Base-by-base conservation (phyloP, 768 basidiomycete species). In the Lactarius trivialis region DNA sequence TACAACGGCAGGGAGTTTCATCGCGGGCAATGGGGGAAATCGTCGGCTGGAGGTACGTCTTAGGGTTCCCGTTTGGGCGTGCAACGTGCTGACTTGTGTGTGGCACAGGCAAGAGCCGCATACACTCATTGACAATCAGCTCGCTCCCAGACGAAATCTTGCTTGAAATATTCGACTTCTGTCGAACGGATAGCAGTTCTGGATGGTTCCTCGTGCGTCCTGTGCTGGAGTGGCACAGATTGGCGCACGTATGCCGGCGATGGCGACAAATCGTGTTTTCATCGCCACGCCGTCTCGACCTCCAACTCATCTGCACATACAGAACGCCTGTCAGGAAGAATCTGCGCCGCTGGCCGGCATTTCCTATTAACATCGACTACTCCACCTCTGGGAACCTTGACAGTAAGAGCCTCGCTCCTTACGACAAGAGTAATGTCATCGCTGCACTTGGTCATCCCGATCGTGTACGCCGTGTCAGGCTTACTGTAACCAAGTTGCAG, bases 311-410 rank as follows among this genome's bases (percentile, higher is more conserved):
- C 36, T 52, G 58, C 50, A 39, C 49, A n/a, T 11, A n/a, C 26
- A 30, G 33, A n/a, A 59, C 48, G 28, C 58, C 58, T 9, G 49
- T 52, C 24, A 32, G 26, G 58, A 26, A 30, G 50, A 52, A 30
- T 4, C 24, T 59, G 36, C 28, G 28, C 37, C n/a, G 28, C 51
- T 59, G 58, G 58, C 58, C 50, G 19, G 37, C 36, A 6, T 33
- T 59, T 15, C 58, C 58, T 41, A 53, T 59, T 6, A n/a, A 33
- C 30, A 52, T 52, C 51, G 28, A 52, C n/a, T 52, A 52, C 51
- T 52, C 51, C 30, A 19, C 32, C 4, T 28, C 32, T 32, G 51
- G 51, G 51, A 33, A 19, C 30, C 28, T 28, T 52, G 51, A 52
- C 51, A 34, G 34, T 50, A 32, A 26, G 21, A 24, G 19, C 17